Evolutionary conservation across 768 basidiomycete species (phyloP).

Genomic region (Naganishia antarctica): DNA sequence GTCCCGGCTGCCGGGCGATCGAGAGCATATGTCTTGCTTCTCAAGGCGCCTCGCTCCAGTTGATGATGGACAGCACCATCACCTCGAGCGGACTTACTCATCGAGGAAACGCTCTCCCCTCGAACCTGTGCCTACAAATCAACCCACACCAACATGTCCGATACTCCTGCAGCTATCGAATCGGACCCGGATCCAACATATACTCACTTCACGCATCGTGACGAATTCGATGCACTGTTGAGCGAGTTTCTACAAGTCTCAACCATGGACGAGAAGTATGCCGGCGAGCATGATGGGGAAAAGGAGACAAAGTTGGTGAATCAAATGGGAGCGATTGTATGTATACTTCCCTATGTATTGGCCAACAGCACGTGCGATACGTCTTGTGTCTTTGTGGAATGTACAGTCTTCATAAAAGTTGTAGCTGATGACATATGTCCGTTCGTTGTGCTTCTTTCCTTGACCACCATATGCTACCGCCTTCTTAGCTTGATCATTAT

Average conservation of each 20-base stretch:
- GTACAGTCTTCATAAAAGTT: conserved; percentile 20
- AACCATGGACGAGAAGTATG: conserved; percentile 50
- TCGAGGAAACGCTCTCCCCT: no score
- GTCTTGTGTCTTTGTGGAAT: not conserved
- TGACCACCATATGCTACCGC: not conserved
- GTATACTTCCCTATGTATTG: not conserved
- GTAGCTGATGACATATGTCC: not conserved
- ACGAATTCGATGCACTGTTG: conserved; percentile 60
- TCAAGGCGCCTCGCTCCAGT: not conserved
- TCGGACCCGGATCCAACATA: conserved; percentile 41
- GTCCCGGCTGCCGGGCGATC: conserved; percentile 2
- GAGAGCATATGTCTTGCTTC: not conserved
- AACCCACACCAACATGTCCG: not conserved
- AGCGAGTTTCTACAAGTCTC: conserved; percentile 55
- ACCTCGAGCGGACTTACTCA: no score
- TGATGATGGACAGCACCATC: not conserved
- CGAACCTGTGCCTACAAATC: not conserved
- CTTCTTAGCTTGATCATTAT: conserved; percentile 71
- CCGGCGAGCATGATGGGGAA: conserved; percentile 54
- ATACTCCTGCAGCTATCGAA: not conserved
- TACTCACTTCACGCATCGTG: conserved; percentile 48
- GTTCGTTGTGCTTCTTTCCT: not conserved
- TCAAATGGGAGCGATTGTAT: conserved; percentile 43
- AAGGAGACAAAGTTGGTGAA: conserved; percentile 40
- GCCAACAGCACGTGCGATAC: not conserved